A percentile compares a stretch with the other conserved stretches of the same genome.
These are phyloP conservation scores for Pistacia integerrima DNA, from an alignment of 345 rosid genomes.

Conservation along the genomic window DNA sequence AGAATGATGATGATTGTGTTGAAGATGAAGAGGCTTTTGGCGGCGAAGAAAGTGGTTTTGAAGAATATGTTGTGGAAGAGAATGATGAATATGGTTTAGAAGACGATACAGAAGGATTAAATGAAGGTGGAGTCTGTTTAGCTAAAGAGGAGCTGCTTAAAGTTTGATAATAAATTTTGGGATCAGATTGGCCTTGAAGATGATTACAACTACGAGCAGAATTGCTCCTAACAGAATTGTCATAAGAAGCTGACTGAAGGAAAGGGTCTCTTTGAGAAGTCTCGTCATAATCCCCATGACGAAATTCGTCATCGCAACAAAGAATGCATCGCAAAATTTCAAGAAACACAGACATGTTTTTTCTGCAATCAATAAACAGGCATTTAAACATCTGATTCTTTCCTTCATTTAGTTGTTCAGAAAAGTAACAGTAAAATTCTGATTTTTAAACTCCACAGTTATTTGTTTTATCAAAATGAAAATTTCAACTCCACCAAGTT, in stretches of 20 bases:
- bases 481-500: too few relatives aligned
- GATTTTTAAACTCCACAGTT: too few relatives aligned
- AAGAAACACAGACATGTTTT: conserved; percentile 21
- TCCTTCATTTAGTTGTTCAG: background rate
- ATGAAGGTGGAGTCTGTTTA: background rate
- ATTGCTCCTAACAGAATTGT: background rate
- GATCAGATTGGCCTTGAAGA: background rate
- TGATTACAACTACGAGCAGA: background rate
- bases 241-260: background rate
- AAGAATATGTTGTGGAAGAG: too few relatives aligned
- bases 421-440: background rate
- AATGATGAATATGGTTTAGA: background rate
- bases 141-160: background rate
- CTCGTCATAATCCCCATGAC: background rate
- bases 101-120: background rate
- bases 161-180: background rate
- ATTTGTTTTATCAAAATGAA: too few relatives aligned
- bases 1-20: too few relatives aligned
- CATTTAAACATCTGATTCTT: background rate
- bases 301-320: conserved; percentile 24
- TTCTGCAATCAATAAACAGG: background rate
- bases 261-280: background rate
- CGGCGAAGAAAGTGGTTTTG: background rate
- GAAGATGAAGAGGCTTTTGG: background rate
- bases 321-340: conserved; percentile 27